A percentile compares a stretch with the other conserved stretches of the same genome.
Conservation (phyloP, 225 moss, liverwort and hornwort species). For the Pseudoscleropodium purum region DNA sequence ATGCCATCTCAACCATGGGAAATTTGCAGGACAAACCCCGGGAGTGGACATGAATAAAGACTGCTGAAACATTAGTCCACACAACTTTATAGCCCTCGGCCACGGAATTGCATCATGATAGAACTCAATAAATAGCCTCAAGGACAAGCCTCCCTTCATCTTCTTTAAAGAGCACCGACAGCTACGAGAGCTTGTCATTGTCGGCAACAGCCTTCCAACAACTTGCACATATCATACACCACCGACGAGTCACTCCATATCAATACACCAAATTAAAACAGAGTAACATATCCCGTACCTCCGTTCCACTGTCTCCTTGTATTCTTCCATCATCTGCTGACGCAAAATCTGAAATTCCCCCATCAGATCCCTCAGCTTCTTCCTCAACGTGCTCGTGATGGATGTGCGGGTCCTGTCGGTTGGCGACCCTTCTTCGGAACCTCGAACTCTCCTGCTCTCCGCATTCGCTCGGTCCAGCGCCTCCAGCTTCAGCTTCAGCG, state of each 20-base stretch:
- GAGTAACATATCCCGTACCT: background rate
- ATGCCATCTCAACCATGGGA: background rate
- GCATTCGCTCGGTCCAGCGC: slow-evolving; percentile 39
- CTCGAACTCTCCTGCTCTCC: slow-evolving; percentile 30
- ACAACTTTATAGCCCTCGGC: too few species aligned
- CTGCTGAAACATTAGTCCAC: background rate
- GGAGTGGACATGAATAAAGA: background rate
- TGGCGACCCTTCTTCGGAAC: slow-evolving; percentile 42
- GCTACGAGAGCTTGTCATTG: background rate
- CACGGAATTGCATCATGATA: background rate
- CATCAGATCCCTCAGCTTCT: slow-evolving; percentile 51
- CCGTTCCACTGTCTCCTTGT: slow-evolving; percentile 49
- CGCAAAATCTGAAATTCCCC: slow-evolving; percentile 39
- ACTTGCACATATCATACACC: background rate
- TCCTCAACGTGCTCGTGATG: slow-evolving; percentile 45
- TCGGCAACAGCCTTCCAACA: background rate
- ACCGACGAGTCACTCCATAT: background rate
- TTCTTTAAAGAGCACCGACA: background rate
- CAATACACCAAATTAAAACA: background rate
- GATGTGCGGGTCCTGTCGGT: slow-evolving; percentile 49
- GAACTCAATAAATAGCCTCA: background rate
- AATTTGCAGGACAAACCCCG: background rate
- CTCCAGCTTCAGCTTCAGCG: slow-evolving; percentile 42
- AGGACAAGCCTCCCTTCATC: background rate
- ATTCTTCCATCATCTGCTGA: slow-evolving; percentile 43